These are phyloP conservation scores for Blastomyces gilchristii DNA, from an alignment of 2,329 filamentous ascomycete species.

Conservation along the genomic window DNA sequence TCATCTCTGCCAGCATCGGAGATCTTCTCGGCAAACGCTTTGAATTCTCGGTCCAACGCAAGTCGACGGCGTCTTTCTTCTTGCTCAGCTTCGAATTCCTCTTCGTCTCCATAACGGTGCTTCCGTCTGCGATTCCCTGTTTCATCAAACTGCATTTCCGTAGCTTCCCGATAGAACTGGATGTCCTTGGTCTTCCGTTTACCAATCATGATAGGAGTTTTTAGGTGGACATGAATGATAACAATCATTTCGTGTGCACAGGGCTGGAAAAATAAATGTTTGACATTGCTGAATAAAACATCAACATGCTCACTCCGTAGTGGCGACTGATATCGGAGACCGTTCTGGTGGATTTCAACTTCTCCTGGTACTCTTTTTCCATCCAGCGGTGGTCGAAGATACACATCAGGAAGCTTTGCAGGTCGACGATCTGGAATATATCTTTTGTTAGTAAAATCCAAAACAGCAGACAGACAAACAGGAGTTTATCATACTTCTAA, in stretches of 20 bases:
- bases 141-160: constrained; percentile 97
- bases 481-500: constrained; percentile 60
- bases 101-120: constrained; percentile 94
- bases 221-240: constrained; percentile 94
- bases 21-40: constrained; percentile 93
- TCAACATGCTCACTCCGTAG: constrained; percentile 78
- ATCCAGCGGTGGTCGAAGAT: constrained; percentile 88
- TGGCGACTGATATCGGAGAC: constrained; percentile 85
- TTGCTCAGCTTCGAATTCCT: constrained; percentile 97
- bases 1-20: constrained; percentile 89
- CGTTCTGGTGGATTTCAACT: constrained; percentile 96
- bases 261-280: constrained; percentile 97
- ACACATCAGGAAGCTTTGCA: constrained; percentile 83
- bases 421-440: constrained; percentile 65
- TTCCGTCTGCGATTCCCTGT: constrained; percentile 96
- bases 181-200: constrained; percentile 99
- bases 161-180: constrained; percentile 95
- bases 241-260: constrained; percentile 94
- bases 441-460: not conserved
- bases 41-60: constrained; percentile 92
- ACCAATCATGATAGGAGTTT: constrained; percentile 94
- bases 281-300: constrained; percentile 94
- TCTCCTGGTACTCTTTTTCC: constrained; percentile 93
- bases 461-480: not conserved
- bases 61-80: constrained; percentile 84